These are phyloP conservation scores for Pseudozyma hubeiensis DNA, from an alignment of 1,284 basidiomycete genomes.

Conservation along the genomic window DNA sequence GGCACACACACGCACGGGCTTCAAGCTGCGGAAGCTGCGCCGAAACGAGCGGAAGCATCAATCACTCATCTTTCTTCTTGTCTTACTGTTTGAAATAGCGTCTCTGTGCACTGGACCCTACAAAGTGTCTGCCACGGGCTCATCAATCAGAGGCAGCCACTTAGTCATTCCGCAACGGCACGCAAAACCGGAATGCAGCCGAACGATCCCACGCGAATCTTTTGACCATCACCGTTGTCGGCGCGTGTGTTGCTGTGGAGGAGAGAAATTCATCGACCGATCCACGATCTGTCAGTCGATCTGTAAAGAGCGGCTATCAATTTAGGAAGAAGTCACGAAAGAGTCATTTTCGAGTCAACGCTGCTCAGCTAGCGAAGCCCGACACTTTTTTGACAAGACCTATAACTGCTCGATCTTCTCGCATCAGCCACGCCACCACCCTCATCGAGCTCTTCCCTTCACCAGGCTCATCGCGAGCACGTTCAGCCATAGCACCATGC, in stretches of 20 bases:
- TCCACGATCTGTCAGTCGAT: slow-evolving; percentile 6
- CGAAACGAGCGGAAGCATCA: not conserved
- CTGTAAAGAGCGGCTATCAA: slow-evolving; percentile 20
- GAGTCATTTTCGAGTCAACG: slow-evolving; percentile 32
- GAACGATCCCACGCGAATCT: not conserved
- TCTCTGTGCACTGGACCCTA: no score
- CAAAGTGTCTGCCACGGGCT: no score
- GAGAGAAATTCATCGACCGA: not conserved
- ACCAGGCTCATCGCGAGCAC: no score
- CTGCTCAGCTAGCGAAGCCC: not conserved
- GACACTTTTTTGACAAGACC: slow-evolving; percentile 2
- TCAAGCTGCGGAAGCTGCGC: not conserved
- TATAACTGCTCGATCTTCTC: no score
- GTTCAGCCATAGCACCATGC: slow-evolving; percentile 32
- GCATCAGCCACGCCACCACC: no score
- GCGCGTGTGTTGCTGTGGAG: not conserved
- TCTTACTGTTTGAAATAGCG: no score
- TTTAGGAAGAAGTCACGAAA: slow-evolving; percentile 3
- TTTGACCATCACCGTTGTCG: not conserved
- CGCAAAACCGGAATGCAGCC: not conserved
- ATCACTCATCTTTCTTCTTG: no score
- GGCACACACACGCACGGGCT: no score
- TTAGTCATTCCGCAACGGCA: not conserved
- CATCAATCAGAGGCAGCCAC: not conserved
- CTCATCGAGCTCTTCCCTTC: no score